These are phyloP conservation scores for Candida sanyaensis DNA, from an alignment of 1,139 yeast genomes.

Conservation along the genomic window DNA sequence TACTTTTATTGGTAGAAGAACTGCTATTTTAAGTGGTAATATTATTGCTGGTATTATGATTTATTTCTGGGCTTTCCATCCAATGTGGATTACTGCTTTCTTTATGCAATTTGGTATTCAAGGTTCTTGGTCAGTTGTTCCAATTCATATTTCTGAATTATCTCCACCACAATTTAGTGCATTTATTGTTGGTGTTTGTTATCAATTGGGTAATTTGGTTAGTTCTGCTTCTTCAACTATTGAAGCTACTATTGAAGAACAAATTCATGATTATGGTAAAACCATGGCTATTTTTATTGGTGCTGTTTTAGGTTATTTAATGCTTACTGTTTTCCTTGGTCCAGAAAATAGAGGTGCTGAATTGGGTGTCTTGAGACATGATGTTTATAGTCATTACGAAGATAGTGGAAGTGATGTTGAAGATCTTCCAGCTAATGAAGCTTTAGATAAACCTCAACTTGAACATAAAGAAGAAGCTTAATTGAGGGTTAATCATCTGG, in stretches of 20 bases:
- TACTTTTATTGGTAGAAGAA: conserved; percentile 38
- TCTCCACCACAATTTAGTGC: conserved; percentile 77
- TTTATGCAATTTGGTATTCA: conserved; percentile 81
- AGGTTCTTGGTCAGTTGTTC: conserved; percentile 89
- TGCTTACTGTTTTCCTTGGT: conserved; percentile 63
- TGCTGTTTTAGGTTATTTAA: conserved; percentile 66
- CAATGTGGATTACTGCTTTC: conserved; percentile 68
- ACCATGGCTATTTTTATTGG: conserved; percentile 87
- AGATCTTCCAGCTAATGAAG: neutral
- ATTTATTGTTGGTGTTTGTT: conserved; percentile 72
- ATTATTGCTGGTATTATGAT: conserved; percentile 65
- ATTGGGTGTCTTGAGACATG: conserved; percentile 28
- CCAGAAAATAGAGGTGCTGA: conserved; percentile 64
- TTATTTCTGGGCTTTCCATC: conserved; percentile 72
- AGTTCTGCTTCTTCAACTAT: conserved; percentile 85
- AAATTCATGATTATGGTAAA: conserved; percentile 32
- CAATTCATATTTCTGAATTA: conserved; percentile 74
- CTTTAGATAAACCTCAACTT: conserved; percentile 11
- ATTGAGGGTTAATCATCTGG: neutral
- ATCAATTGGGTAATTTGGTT: conserved; percentile 83
- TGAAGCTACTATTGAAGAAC: conserved; percentile 57
- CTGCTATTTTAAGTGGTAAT: conserved; percentile 53
- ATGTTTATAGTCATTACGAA: conserved; percentile 13
- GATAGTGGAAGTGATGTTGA: conserved; percentile 9
- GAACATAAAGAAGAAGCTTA: conserved; percentile 9